These are phyloP conservation scores for Podaxis sp. DNA, from an alignment of 768 basidiomycete species.

Conservation along the genomic window DNA sequence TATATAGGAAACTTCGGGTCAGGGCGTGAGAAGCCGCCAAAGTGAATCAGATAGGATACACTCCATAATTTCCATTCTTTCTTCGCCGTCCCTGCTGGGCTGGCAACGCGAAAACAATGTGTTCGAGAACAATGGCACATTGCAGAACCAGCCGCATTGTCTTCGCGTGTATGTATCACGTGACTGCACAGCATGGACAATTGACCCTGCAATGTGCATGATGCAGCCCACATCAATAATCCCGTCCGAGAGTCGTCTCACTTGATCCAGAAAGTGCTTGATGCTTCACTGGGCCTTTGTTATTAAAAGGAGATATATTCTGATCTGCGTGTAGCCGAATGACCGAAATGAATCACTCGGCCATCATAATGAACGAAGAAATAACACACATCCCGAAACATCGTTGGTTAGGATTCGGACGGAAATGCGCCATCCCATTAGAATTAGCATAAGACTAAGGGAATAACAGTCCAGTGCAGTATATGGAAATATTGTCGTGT, in stretches of 20 bases:
- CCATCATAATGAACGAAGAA: background rate
- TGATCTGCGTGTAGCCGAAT: no score
- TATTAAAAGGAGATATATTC: no score
- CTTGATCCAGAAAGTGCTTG: no score
- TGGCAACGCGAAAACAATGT: slow-evolving; percentile 7
- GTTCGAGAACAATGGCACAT: slow-evolving; percentile 7
- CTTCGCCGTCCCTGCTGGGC: background rate
- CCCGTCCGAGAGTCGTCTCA: no score
- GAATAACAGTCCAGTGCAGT: background rate
- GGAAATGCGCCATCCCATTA: background rate
- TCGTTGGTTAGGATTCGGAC: background rate
- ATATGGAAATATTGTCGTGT: background rate
- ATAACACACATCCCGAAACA: background rate
- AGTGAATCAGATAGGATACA: background rate
- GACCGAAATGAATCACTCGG: no score
- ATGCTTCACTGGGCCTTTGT: no score
- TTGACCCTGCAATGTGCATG: background rate
- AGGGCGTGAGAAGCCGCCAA: background rate
- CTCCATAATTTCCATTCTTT: background rate
- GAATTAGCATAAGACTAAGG: background rate
- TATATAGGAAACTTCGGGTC: slow-evolving; percentile 6
- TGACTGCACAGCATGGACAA: slow-evolving; percentile 2
- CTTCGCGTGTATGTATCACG: background rate
- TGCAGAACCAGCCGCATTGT: background rate
- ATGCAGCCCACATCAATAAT: no score